phyloP scores from a whole-genome alignment of 2,329 filamentous ascomycete genomes.

The Botryotinia globosa region DNA sequence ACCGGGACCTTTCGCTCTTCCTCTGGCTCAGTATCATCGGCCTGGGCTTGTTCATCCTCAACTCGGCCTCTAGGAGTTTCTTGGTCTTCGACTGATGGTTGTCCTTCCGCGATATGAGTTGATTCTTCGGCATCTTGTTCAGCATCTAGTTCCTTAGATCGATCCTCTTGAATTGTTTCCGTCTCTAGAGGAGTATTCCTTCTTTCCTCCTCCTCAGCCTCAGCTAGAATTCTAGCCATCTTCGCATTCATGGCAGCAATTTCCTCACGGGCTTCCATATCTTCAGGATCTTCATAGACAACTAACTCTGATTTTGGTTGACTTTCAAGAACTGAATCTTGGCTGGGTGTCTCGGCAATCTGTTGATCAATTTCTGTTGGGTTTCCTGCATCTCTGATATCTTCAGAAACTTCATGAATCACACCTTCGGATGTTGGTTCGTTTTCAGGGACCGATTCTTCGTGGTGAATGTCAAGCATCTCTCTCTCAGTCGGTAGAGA shows the following conservation, averaged over 20 bases:
- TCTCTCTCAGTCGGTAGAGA: not conserved
- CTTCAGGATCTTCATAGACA: slow-evolving; percentile 1
- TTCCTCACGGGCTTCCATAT: not conserved
- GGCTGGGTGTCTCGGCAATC: not conserved
- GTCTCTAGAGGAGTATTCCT: not conserved
- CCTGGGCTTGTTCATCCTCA: not conserved
- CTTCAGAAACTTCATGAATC: not conserved
- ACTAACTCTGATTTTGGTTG: not conserved
- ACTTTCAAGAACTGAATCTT: not conserved
- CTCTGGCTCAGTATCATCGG: not conserved
- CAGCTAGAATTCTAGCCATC: not conserved
- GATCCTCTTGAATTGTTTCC: not conserved
- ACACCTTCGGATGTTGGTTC: not conserved
- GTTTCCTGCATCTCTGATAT: not conserved
- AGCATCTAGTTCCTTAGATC: not conserved
- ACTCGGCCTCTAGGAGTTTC: no score
- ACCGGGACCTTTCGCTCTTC: not conserved
- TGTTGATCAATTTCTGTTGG: not conserved
- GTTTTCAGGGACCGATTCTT: rapidly evolving
- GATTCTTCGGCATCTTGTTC: not conserved
- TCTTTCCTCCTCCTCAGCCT: not conserved
- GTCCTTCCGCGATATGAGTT: not conserved
- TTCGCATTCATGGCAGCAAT: slow-evolving; percentile 1
- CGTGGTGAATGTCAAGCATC: not conserved
- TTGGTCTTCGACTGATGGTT: not conserved